Conservation (phyloP, 257 asterid genomes). For the Capsicum pubescens region DNA sequence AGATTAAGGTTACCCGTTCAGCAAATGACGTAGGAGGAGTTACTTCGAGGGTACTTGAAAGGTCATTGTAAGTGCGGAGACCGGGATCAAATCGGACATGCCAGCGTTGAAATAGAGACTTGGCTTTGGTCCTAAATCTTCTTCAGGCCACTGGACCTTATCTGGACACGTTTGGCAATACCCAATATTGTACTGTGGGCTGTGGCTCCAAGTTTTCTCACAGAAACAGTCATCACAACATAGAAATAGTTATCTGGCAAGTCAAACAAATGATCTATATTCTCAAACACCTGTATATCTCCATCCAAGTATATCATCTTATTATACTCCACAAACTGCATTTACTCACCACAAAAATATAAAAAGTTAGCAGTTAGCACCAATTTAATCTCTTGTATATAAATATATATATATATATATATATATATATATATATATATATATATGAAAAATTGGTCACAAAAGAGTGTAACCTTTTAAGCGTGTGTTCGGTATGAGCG, state of each 20-base stretch:
- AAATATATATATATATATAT: no score
- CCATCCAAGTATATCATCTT: conserved; percentile 37
- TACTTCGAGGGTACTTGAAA: not conserved
- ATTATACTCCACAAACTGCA: conserved; percentile 36
- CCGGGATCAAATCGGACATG: conserved; percentile 28
- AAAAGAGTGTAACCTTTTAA: not conserved
- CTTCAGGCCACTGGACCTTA: conserved; percentile 21
- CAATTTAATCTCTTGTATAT: not conserved
- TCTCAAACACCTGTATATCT: conserved; percentile 31
- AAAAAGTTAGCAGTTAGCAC: not conserved
- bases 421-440: not conserved
- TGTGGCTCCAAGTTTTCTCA: conserved; percentile 29
- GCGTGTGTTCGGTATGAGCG: no score
- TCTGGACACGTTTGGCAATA: conserved; percentile 31
- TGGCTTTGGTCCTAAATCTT: conserved; percentile 29
- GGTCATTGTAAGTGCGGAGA: conserved; percentile 20
- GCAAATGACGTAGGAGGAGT: conserved; percentile 31
- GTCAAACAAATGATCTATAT: conserved; percentile 31
- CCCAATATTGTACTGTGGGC: conserved; percentile 15
- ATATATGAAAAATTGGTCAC: not conserved
- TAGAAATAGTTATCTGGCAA: conserved; percentile 28
- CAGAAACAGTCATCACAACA: conserved; percentile 32
- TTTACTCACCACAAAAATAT: not conserved
- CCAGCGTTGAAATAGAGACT: conserved; percentile 32
- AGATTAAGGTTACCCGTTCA: conserved; percentile 14